Conservation (phyloP, 164 flowering plant genomes). For the Magnolia officinalis region DNA sequence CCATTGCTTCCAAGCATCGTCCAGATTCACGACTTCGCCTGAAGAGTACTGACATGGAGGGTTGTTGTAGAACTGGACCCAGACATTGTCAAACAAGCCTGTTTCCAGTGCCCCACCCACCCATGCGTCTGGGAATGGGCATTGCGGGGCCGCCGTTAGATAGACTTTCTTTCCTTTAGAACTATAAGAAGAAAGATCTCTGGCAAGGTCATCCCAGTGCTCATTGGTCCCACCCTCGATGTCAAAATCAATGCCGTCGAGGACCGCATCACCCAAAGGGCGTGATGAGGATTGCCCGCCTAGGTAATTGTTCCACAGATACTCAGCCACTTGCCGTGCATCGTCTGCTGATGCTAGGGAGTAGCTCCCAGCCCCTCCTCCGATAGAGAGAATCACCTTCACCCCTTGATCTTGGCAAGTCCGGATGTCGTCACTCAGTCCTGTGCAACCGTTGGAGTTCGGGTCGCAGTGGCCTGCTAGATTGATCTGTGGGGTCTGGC, state of each 20-base stretch:
- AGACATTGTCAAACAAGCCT: conserved; percentile 12
- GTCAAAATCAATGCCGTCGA: conserved; percentile 14
- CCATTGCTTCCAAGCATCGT: conserved; percentile 5
- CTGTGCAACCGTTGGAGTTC: conserved; percentile 6
- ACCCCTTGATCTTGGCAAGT: conserved; percentile 4
- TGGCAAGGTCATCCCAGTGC: conserved; percentile 4
- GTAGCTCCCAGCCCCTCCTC: conserved; percentile 6
- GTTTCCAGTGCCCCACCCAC: conserved; percentile 6
- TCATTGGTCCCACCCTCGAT: not conserved
- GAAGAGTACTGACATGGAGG: conserved; percentile 9
- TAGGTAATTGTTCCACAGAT: conserved; percentile 10
- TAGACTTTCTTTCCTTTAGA: conserved; percentile 5
- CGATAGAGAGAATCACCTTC: conserved; percentile 10
- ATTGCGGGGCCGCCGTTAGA: conserved; percentile 9
- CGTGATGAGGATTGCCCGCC: conserved; percentile 5
- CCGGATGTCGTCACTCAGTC: conserved; percentile 8
- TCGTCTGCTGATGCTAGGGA: conserved; percentile 8
- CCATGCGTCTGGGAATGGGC: conserved; percentile 11
- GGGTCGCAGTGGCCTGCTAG: conserved; percentile 20
- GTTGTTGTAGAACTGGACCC: conserved; percentile 17
- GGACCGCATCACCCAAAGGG: conserved; percentile 7
- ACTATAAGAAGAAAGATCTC: not conserved
- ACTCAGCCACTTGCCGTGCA: conserved; percentile 4
- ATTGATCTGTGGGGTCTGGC: conserved; percentile 9
- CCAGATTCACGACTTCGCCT: not conserved